Percentiles rank a stretch among this genome's conserved stretches.
phyloP scores from a whole-genome alignment of 768 basidiomycete genomes.

The Zangia roseola region DNA sequence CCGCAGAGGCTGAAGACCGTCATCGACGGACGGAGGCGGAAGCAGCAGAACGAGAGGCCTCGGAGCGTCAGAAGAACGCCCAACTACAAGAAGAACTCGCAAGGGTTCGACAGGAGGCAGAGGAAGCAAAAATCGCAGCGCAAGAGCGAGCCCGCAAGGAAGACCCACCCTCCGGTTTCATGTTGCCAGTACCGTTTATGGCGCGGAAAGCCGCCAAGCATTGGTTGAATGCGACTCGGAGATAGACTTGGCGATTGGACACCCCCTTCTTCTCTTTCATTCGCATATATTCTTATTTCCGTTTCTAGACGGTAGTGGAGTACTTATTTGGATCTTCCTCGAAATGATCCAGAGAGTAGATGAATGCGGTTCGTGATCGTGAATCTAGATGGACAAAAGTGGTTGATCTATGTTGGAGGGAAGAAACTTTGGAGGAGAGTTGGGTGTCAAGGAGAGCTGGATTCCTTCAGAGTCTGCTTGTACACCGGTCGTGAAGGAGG shows the following conservation, averaged over 20 bases:
- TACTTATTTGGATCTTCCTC: constrained; percentile 42
- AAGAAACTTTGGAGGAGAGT: constrained; percentile 57
- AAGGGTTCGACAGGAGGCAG: constrained; percentile 27
- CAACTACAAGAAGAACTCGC: constrained; percentile 32
- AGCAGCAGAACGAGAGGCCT: constrained; percentile 23
- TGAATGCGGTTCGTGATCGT: constrained; percentile 62
- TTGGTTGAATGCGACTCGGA: constrained; percentile 27
- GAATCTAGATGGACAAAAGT: constrained; percentile 38
- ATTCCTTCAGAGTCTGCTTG: constrained; percentile 26
- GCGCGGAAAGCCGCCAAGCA: constrained; percentile 34
- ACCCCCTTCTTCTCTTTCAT: neutral
- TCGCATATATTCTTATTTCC: constrained; percentile 19
- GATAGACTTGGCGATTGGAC: constrained; percentile 10
- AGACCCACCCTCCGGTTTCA: constrained; percentile 27
- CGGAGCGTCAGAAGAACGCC: constrained; percentile 26
- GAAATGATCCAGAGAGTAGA: constrained; percentile 54
- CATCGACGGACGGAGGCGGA: constrained; percentile 28
- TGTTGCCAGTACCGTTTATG: constrained; percentile 34
- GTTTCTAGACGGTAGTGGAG: constrained; percentile 70
- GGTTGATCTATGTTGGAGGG: constrained; percentile 22
- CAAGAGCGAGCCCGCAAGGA: constrained; percentile 27
- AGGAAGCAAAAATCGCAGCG: constrained; percentile 16
- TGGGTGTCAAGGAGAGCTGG: constrained; percentile 47
- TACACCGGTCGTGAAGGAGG: no score
- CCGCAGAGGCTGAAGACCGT: constrained; percentile 27